Base-by-base conservation (phyloP, 495 filamentous ascomycete genomes). In the Aspergillus ellipticus region DNA sequence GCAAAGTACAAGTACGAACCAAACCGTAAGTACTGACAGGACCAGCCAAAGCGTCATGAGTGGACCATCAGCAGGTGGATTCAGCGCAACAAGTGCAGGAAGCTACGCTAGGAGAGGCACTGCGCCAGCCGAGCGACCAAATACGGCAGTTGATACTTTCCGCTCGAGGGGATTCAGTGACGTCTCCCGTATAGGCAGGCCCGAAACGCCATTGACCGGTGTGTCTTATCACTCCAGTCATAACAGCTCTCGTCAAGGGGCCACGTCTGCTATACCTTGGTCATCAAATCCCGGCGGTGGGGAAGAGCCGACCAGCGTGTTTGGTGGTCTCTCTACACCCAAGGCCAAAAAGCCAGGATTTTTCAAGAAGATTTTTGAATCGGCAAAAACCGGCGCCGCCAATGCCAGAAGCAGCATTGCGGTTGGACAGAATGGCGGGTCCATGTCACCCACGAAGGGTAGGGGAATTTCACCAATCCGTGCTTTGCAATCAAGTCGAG, bases 301-400 rank as follows among this genome's bases (percentile, higher is more conserved):
- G 7, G 76, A 79, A 43, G 81, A 82, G 29, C 70, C 78, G 49
- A 61, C 73, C 55, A 68, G 80, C 17, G 73, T 82, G 0, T 79
- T 97, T 16, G 89, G 92, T 29, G 92, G 92, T 4, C 78, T 96
- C 39, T 83, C 85, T n/a, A 82, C 89, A 9, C 92, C 92, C 3
- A 97, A 93, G 68, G 77, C 85, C 4, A 96, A 93, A 70, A 97
- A 94, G 73, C 85, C 85, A 39, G 93, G 93, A 19, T 96, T 99
- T 66, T 90, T 99, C 72, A 96, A 94, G 73, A 95, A 95, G 62
- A 92, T 99, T 49, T 82, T 97, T 33, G 93, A 97, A 53, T 89
- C 90, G 9, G 94, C 93, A 10, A 96, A 95, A 72, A 96, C 95
- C 0, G 89, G 89, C 13, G 92, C 96, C 9, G 94, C 94, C 1